Conservation (phyloP, 2,329 filamentous ascomycete genomes). For the Fusarium sp. region DNA sequence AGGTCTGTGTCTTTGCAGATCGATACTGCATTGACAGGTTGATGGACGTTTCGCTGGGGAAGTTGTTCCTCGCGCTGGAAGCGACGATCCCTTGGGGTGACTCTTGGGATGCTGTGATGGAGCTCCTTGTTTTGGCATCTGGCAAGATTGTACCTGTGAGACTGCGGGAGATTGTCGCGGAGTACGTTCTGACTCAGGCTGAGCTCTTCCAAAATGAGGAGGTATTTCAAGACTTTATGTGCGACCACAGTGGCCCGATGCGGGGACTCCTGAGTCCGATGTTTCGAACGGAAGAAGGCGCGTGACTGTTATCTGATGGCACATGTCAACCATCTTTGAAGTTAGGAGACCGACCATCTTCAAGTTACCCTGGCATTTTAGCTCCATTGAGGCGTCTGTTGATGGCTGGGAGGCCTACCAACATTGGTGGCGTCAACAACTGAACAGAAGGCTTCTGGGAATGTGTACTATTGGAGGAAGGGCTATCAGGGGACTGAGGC, state of each 20-base stretch:
- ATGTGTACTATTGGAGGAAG: not conserved
- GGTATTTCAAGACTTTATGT: not conserved
- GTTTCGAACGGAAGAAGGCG: not conserved
- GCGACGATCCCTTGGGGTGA: not conserved
- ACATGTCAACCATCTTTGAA: not conserved
- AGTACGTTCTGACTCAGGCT: not conserved
- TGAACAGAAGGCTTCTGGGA: not conserved
- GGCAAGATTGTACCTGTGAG: fast-evolving
- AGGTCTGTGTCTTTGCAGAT: not conserved
- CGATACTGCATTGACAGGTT: not conserved
- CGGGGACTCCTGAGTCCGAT: not conserved
- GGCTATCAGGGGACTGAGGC: not conserved
- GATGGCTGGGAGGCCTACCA: not conserved
- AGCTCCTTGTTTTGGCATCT: not conserved
- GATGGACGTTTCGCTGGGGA: not conserved
- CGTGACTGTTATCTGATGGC: fast-evolving
- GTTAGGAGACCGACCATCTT: not conserved
- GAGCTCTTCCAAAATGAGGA: not conserved
- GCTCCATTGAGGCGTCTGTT: not conserved
- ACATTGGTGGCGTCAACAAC: not conserved
- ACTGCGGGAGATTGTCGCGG: not conserved
- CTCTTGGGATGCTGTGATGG: not conserved
- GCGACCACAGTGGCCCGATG: not conserved
- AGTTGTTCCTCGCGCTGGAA: not conserved
- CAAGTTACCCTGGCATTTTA: fast-evolving